Conservation (phyloP, 371 early-diverging fungal genomes). For the Mortierella sp. region DNA sequence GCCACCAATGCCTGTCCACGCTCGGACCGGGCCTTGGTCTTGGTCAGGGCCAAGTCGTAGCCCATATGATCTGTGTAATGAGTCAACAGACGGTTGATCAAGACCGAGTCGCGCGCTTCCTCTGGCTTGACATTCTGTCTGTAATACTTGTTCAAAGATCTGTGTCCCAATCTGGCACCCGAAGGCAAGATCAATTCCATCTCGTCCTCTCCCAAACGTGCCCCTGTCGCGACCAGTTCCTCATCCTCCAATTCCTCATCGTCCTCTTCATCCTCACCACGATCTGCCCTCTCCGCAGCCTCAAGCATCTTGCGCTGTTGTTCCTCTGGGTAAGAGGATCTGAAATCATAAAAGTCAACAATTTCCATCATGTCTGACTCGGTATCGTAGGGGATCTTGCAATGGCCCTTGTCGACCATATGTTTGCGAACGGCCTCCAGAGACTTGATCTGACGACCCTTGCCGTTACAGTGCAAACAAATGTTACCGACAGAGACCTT, state of each 20-base stretch:
- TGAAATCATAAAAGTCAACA: constrained; percentile 94
- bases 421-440: constrained; percentile 94
- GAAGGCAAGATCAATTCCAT: constrained; percentile 88
- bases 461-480: constrained; percentile 95
- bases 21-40: constrained; percentile 48
- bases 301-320: constrained; percentile 52
- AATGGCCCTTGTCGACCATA: constrained; percentile 97
- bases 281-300: constrained; percentile 42
- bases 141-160: constrained; percentile 85
- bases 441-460: constrained; percentile 84
- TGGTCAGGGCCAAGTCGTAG: constrained; percentile 46
- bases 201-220: constrained; percentile 72
- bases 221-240: constrained; percentile 60
- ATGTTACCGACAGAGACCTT: constrained; percentile 93
- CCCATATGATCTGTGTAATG: constrained; percentile 60
- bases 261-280: constrained; percentile 25
- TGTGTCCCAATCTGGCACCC: constrained; percentile 87
- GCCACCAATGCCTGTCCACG: constrained; percentile 50
- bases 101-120: constrained; percentile 69
- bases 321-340: constrained; percentile 73
- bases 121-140: constrained; percentile 83
- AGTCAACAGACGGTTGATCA: constrained; percentile 68
- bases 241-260: constrained; percentile 65
- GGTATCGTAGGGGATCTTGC: constrained; percentile 92
- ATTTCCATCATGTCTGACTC: constrained; percentile 92